Percentiles rank a stretch among this genome's conserved stretches.
Evolutionary conservation across 1,284 basidiomycete genomes (phyloP).

Genomic region (Tremellales sp.): DNA sequence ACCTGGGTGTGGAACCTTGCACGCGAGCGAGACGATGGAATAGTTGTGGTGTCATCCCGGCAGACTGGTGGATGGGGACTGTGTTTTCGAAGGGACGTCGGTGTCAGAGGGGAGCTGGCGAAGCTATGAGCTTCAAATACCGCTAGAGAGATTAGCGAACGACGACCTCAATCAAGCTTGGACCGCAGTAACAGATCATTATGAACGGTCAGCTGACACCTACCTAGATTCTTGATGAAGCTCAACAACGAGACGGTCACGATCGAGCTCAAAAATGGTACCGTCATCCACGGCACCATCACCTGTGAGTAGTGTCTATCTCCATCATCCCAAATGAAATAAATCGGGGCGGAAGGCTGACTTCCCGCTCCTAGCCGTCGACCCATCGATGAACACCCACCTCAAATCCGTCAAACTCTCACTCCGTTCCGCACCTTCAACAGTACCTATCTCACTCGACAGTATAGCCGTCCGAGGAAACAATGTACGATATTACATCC

Average conservation of each 20-base stretch:
- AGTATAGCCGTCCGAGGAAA: constrained; percentile 86
- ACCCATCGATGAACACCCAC: constrained; percentile 97
- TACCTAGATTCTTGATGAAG: constrained; percentile 98
- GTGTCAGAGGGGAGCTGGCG: background rate
- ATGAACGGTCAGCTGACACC: background rate
- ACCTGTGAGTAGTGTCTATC: constrained; percentile 62
- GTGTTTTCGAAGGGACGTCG: background rate
- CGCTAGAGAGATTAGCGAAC: background rate
- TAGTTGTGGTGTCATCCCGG: background rate
- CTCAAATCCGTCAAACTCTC: constrained; percentile 97
- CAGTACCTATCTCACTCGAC: constrained; percentile 60
- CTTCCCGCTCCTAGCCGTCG: too few species aligned
- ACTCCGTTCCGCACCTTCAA: constrained; percentile 60
- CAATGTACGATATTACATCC: constrained; percentile 79
- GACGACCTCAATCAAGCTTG: background rate
- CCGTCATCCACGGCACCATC: constrained; percentile 92
- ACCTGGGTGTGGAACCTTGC: too few species aligned
- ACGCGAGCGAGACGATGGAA: too few species aligned
- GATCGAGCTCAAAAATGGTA: constrained; percentile 97
- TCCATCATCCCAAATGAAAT: too few species aligned
- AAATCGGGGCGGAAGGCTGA: too few species aligned
- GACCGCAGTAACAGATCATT: too few species aligned
- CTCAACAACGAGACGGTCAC: constrained; percentile 99
- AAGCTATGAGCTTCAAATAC: background rate
- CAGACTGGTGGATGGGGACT: background rate